Base-by-base conservation (phyloP, 2,329 filamentous ascomycete species). In the Fonsecaea multimorphosa region DNA sequence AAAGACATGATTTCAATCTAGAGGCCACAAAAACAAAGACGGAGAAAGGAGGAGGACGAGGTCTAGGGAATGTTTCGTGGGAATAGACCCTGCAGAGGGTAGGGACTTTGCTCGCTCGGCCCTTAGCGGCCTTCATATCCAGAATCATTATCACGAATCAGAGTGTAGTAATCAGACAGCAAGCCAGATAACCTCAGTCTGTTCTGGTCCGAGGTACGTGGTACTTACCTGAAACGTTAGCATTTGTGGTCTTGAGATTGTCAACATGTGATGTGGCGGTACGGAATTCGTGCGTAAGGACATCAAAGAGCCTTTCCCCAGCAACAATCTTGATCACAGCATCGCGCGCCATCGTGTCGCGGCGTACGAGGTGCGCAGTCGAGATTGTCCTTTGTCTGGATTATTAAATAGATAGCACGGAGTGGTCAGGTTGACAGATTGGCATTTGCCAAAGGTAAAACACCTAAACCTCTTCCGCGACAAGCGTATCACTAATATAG, bases 401-500 rank as follows among this genome's bases (percentile, higher is more conserved):
- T 44, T 19, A 44, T 19, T 19, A 19, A 19, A n/a, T 44, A 16
- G n/a, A 19, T 19, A 8, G n/a, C 7, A 19, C 6, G 16, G 38
- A 44, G 38, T 19, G 38, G 38, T 24, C 19, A 49, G 22, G 5
- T 49, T 49, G 44, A n/a, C n/a, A n/a, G n/a, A n/a, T n/a, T n/a
- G n/a, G n/a, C n/a, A n/a, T n/a, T n/a, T n/a, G n/a, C n/a, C n/a
- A n/a, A n/a, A n/a, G n/a, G n/a, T 27, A 22, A 3, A 19, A 49
- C 3, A 5, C 8, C 44, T 49, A 49, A 27, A 14, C 44, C 44
- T 24, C 44, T 49, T 60, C 44, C 31, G 29, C 44, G 27, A 32
- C 14, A 22, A 31, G 19, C 32, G 19, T 44, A 61, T 61, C 58
- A 61, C 32, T 61, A 61, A 61, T 61, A 53, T 32, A 55, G 31